Evolutionary conservation across 768 basidiomycete genomes (phyloP), one percentile per base, ranked within the genome.

Genomic region (Leccinum arenicola): DNA sequence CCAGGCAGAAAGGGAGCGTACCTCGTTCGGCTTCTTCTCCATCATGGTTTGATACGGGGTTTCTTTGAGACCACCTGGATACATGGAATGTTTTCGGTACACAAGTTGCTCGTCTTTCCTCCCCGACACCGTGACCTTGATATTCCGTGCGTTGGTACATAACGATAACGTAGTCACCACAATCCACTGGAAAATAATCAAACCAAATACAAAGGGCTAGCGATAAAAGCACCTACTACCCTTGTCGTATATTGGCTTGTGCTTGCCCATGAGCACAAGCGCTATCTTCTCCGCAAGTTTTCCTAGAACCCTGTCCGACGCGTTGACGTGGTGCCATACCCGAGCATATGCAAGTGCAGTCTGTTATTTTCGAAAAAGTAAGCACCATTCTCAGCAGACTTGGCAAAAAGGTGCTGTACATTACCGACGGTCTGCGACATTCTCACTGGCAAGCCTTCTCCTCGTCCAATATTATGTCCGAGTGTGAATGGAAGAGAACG

Each of bases 151-250:
- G 71, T 98, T 93, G 31, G 94, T 96, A n/a, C n/a, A n/a, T n/a
- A 7, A 99, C 95, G 23, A 98, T 84, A 31, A 98, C 93, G 70
- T 98, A 98, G 84, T 99, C 97, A 9, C 97, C 97, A 56, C 93
- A 95, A 75, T 99, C 97, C 64, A 91, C 96, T 97, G 61, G 1
- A 55, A n/a, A 52, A 17, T 3, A 9, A 23, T 64, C 45, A 62
- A 49, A 19, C 19, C n/a, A 15, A 3, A 38, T 12, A 23, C 8
- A n/a, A 3, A 52, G 2, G 11, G 2, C 9, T 2, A 23, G 36
- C 12, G 9, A 27, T 17, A 12, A 40, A 27, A 14, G 33, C 15
- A 76, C 88, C 59, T 61, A 94, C 96, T 84, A 64, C 88, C 83
- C 10, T 93, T 93, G 75, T 98, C 94, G 68, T 92, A 98, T 43